Base-by-base conservation (phyloP, 2,329 filamentous ascomycete species). In the Cytospora piceae region DNA sequence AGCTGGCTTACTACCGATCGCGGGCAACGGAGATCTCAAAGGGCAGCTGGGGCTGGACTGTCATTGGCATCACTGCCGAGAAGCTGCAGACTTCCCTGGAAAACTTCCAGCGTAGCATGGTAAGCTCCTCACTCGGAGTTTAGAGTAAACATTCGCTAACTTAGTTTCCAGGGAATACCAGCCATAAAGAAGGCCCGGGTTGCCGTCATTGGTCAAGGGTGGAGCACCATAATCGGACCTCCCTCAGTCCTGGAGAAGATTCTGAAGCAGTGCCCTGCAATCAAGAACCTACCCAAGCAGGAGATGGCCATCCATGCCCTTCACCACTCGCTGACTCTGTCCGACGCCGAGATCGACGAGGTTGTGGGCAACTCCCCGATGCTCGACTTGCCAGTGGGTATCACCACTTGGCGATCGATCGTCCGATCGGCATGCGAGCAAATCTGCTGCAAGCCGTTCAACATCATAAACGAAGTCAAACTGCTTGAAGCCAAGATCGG, bases 231-330 rank as follows among this genome's bases (percentile, higher is more conserved):
- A 20, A 64, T 64, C 31, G 62, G 62, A 1, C 62, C 62, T 7
- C 62, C 62, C 6, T 64, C 62, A 5, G 62, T 64, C 17, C 62
- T 64, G 49, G 62, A 64, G n/a, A 64, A 64, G 57, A 56, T 64
- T 8, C 49, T 64, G 34, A 64, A 60, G 57, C 62, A 64, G 27
- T 64, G 62, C 49, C 62, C 62, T 17, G 56, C 62, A 8, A 52
- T 64, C 51, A 64, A 64, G 57, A 64, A 64, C 57, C 57, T 64
- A 6, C 59, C 56, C 56, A 64, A 64, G 57, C 62, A 64, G 51
- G 62, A 64, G 29, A 64, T 64, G 62, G 62, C 62, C 27, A 58
- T 64, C n/a, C 62, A 64, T 9, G 62, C 62, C 17, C 62, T 64
- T 27, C 56, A 64, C 51, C 62, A 64, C 51, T 64, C 62, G 2